Percentiles rank a stretch among this genome's conserved stretches.
Conservation (phyloP, 1,284 basidiomycete species). For the Waitea zeae region DNA sequence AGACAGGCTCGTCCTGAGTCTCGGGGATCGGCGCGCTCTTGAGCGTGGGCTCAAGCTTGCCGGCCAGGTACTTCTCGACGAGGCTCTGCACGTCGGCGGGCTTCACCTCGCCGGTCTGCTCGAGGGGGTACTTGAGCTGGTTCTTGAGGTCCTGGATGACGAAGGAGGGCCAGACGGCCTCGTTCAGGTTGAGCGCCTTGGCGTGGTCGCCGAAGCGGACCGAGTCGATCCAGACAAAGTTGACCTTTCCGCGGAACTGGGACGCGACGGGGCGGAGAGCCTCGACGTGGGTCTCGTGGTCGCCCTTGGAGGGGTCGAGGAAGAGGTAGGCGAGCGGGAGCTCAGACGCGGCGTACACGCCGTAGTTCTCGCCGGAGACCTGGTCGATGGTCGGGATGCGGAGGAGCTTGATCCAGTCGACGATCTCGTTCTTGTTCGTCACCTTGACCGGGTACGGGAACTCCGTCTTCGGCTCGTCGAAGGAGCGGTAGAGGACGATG, state of each 20-base stretch:
- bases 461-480: slow-evolving; percentile 72
- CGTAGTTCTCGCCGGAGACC: slow-evolving; percentile 91
- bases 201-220: slow-evolving; percentile 92
- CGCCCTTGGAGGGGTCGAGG: slow-evolving; percentile 63
- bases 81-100: slow-evolving; percentile 39
- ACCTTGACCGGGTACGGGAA: slow-evolving; percentile 52
- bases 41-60: slow-evolving; percentile 68
- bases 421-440: slow-evolving; percentile 44
- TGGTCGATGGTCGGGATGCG: slow-evolving; percentile 85
- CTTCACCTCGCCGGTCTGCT: slow-evolving; percentile 47
- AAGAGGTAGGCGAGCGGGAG: slow-evolving; percentile 95
- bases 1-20: slow-evolving; percentile 71
- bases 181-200: slow-evolving; percentile 79
- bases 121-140: slow-evolving; percentile 83
- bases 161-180: slow-evolving; percentile 84
- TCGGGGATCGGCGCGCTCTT: slow-evolving; percentile 87
- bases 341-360: slow-evolving; percentile 62
- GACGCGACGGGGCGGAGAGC: slow-evolving; percentile 63
- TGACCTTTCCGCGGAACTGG: slow-evolving; percentile 74
- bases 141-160: slow-evolving; percentile 79
- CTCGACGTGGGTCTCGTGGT: slow-evolving; percentile 51
- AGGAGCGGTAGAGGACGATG: slow-evolving; percentile 84
- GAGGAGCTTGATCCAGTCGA: slow-evolving; percentile 70
- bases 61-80: slow-evolving; percentile 51
- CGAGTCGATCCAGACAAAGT: slow-evolving; percentile 98